These are phyloP conservation scores for Helicocarpus griseus DNA, from an alignment of 2,329 filamentous ascomycete genomes.

Conservation along the genomic window DNA sequence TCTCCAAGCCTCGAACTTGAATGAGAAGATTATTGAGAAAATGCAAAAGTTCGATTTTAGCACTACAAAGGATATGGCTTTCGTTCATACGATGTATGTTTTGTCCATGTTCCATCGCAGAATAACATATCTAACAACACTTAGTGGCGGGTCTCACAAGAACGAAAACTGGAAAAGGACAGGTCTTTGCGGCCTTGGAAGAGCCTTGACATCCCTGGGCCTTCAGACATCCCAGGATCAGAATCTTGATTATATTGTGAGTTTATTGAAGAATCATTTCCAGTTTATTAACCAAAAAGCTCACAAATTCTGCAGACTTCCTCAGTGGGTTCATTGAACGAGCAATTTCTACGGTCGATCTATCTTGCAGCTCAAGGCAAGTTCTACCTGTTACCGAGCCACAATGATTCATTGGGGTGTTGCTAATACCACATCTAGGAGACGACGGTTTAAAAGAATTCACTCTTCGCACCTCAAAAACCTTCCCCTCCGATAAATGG, in stretches of 20 bases:
- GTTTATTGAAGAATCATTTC: conserved; percentile 16
- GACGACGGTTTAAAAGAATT: conserved; percentile 39
- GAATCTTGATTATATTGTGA: conserved; percentile 63
- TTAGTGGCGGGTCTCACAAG: conserved; percentile 48
- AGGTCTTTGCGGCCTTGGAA: conserved; percentile 66
- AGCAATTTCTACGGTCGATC: conserved; percentile 53
- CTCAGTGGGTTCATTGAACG: conserved; percentile 68
- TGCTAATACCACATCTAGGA: conserved; percentile 24
- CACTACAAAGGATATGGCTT: conserved; percentile 59
- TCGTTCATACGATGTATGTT: conserved; percentile 74
- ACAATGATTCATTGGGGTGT: conserved; percentile 4
- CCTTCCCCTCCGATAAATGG: conserved; percentile 15
- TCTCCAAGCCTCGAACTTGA: conserved; percentile 55
- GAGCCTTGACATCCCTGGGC: conserved; percentile 54
- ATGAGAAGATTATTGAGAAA: conserved; percentile 55
- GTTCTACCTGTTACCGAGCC: background rate
- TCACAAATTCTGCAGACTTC: conserved; percentile 48
- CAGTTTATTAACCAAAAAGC: background rate
- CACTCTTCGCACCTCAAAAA: conserved; percentile 17
- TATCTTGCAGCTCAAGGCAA: conserved; percentile 50
- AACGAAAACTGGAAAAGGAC: conserved; percentile 43
- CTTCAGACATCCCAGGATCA: conserved; percentile 47
- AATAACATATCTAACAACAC: background rate
- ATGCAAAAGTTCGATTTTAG: conserved; percentile 74
- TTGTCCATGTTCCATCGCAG: background rate